Conservation (phyloP, 345 rosid genomes). For the Fremontodendron californicum region DNA sequence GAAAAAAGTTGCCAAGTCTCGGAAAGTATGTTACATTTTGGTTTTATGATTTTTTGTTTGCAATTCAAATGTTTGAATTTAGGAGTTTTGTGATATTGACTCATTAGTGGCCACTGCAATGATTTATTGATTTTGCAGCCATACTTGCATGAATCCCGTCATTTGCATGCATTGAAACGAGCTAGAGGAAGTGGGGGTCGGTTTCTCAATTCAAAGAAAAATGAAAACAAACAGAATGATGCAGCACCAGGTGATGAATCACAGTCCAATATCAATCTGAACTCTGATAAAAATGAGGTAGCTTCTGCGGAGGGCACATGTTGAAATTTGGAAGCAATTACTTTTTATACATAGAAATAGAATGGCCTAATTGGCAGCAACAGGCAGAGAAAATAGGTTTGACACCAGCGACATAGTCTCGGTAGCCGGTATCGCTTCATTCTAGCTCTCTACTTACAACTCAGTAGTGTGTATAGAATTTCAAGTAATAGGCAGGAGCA, state of each 20-base stretch:
- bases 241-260: conserved; percentile 50
- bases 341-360: not conserved
- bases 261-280: conserved; percentile 59
- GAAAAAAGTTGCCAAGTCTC: conserved; percentile 57
- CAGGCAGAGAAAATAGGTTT: not conserved
- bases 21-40: conserved; percentile 48
- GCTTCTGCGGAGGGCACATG: conserved; percentile 47
- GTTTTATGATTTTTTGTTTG: not conserved
- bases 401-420: conserved; percentile 1
- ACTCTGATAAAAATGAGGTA: conserved; percentile 42
- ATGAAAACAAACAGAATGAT: conserved; percentile 44
- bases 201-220: conserved; percentile 63
- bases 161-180: conserved; percentile 86
- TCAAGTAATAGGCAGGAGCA: not conserved
- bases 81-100: not conserved
- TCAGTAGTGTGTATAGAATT: conserved; percentile 7
- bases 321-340: conserved; percentile 20
- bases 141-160: conserved; percentile 95
- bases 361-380: not conserved
- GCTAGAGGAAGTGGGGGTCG: conserved; percentile 98
- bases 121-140: conserved; percentile 50
- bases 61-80: not conserved
- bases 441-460: conserved; percentile 4
- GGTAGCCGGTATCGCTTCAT: not conserved
- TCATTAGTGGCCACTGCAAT: not conserved